Percentiles rank a stretch among this genome's conserved stretches.
phyloP scores from a whole-genome alignment of 345 rosid genomes.

The Cardiospermum halicacabum region DNA sequence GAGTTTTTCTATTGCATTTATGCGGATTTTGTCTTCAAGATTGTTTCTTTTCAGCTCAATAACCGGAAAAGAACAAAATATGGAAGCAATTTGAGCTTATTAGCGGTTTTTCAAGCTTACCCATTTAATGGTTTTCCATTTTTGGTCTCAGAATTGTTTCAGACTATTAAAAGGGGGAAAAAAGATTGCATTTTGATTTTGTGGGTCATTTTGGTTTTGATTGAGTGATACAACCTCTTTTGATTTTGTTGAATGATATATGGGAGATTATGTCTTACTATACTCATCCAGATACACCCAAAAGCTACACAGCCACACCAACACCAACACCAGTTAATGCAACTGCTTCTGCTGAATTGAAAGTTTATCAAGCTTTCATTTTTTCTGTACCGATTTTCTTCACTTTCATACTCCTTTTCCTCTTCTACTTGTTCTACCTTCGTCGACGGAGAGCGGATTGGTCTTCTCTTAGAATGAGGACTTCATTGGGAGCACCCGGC shows the following conservation, averaged over 20 bases:
- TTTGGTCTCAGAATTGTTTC: neutral
- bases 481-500: constrained; percentile 20
- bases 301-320: constrained; percentile 17
- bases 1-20: no score
- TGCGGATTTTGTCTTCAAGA: no score
- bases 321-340: constrained; percentile 16
- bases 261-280: constrained; percentile 45
- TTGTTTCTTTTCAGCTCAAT: neutral
- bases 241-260: neutral
- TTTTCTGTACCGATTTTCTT: constrained; percentile 78
- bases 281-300: constrained; percentile 20
- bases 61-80: no score
- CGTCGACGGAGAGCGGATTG: constrained; percentile 66
- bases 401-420: constrained; percentile 62
- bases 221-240: neutral
- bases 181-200: neutral
- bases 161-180: no score
- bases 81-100: no score
- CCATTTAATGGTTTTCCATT: neutral
- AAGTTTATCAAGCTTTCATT: constrained; percentile 72
- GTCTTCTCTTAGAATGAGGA: constrained; percentile 60
- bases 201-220: neutral
- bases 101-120: no score
- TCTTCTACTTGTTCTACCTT: constrained; percentile 75
- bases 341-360: constrained; percentile 44